phyloP scores from a whole-genome alignment of 192 early-diverging fungal genomes.

The Powellomyces hirtus region DNA sequence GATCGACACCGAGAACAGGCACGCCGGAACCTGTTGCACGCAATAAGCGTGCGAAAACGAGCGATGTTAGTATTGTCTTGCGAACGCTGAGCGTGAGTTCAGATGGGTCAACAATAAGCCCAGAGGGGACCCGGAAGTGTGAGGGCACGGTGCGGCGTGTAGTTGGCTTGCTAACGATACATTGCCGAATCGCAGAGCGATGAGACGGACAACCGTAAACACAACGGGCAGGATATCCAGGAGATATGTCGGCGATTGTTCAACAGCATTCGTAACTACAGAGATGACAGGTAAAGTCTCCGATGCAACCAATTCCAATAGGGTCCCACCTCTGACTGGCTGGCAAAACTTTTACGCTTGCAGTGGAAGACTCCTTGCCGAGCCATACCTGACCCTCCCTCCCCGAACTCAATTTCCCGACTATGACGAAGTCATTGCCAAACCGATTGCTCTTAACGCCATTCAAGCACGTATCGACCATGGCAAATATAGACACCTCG shows the following conservation, averaged over 20 bases:
- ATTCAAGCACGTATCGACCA: constrained; percentile 62
- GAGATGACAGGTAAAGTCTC: constrained; percentile 12
- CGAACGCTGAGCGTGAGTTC: too few relatives aligned
- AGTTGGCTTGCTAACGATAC: too few relatives aligned
- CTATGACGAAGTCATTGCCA: constrained; percentile 80
- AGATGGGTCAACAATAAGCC: too few relatives aligned
- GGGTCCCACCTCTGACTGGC: not conserved
- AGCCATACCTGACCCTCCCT: constrained; percentile 78
- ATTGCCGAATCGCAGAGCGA: too few relatives aligned
- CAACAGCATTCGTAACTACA: constrained; percentile 12
- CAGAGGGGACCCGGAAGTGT: too few relatives aligned
- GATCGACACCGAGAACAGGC: not conserved
- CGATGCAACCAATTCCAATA: not conserved
- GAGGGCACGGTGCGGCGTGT: too few relatives aligned
- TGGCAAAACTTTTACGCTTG: not conserved
- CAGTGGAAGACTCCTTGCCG: constrained; percentile 43
- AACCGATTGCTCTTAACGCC: constrained; percentile 72
- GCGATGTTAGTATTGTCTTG: not conserved
- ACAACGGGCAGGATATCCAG: not conserved
- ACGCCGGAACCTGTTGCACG: not conserved
- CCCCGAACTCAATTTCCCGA: constrained; percentile 79
- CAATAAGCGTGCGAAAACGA: not conserved
- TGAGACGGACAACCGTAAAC: not conserved
- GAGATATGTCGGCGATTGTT: constrained; percentile 2
- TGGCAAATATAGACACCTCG: constrained; percentile 63